Base-by-base conservation (phyloP, 1,139 yeast species). In the Lodderomyces elongisporus region DNA sequence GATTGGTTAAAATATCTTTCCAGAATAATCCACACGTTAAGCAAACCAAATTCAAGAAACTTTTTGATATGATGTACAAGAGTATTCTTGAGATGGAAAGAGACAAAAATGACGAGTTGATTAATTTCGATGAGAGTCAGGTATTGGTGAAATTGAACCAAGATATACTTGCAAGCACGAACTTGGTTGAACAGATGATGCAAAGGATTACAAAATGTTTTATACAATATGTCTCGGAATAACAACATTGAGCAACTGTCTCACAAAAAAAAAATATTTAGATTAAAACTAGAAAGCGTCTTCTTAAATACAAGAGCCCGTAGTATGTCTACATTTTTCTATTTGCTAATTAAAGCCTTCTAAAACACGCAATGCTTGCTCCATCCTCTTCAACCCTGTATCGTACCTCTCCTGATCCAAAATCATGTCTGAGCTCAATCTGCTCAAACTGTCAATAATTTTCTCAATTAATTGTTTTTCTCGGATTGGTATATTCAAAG, bases 391-490 rank as follows among this genome's bases (percentile, higher is more conserved):
- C 27, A 85, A 71, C n/a, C 96, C 95, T 41, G 84, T 84, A 17
- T 80, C 81, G 41, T 84, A 79, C 48, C 93, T 73, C 23, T 75
- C 77, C 27, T 84, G 85, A 55, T 89, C 95, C 35, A 85, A 57
- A 35, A 85, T 81, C 85, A 89, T 88, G 52, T 88, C 96, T 37
- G 89, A 85, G 3, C 95, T 85, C 40, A 89, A 70, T 47, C 93
- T 69, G 15, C 93, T 81, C 37, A 89, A 64, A 2, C 94, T 81
- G 49, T 87, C 95, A 4, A 89, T 84, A 31, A 89, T 77, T 56
- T 85, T 80, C 52, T 88, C 96, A 33, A 89, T 68, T 34, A 88
- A 65, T 45, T 77, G 82, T 45, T 84, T 83, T 52, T 88, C 96
- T 41, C 80, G 80, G 0, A 73, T 60, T 3, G 93, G 89, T 41